phyloP scores from a whole-genome alignment of 2,329 filamentous ascomycete genomes.

The Fusarium buxicola region DNA sequence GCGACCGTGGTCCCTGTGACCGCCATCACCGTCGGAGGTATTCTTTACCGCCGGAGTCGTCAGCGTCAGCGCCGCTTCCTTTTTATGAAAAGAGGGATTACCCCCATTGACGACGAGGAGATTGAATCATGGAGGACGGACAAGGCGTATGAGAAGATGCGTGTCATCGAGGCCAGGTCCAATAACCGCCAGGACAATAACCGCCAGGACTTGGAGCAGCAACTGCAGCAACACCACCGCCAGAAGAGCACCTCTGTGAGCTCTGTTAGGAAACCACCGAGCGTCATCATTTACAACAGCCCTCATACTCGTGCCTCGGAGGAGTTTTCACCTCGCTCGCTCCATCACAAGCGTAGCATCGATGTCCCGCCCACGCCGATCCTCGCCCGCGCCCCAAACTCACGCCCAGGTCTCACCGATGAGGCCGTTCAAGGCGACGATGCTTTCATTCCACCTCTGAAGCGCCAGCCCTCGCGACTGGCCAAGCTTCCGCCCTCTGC shows the following conservation, averaged over 20 bases:
- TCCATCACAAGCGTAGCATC: constrained; percentile 55
- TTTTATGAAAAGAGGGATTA: constrained; percentile 66
- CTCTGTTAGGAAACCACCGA: constrained; percentile 60
- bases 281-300: constrained; percentile 66
- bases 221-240: constrained; percentile 41
- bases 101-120: constrained; percentile 73
- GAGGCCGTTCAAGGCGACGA: constrained; percentile 70
- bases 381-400: constrained; percentile 70
- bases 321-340: constrained; percentile 47
- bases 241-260: constrained; percentile 48
- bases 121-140: constrained; percentile 72
- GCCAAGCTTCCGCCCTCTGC: constrained; percentile 60
- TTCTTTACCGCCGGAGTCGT: constrained; percentile 55
- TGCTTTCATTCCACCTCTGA: constrained; percentile 66
- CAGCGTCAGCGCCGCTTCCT: constrained; percentile 52
- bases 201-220: constrained; percentile 17
- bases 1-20: constrained; percentile 62
- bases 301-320: constrained; percentile 43
- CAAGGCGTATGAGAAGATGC: constrained; percentile 49
- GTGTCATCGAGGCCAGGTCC: constrained; percentile 30
- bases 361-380: constrained; percentile 63
- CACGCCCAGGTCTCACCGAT: constrained; percentile 71
- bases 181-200: constrained; percentile 17
- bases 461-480: constrained; percentile 65
- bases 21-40: constrained; percentile 49